Conservation (phyloP, 305 asterid genomes). For the Petunia hybrid region DNA sequence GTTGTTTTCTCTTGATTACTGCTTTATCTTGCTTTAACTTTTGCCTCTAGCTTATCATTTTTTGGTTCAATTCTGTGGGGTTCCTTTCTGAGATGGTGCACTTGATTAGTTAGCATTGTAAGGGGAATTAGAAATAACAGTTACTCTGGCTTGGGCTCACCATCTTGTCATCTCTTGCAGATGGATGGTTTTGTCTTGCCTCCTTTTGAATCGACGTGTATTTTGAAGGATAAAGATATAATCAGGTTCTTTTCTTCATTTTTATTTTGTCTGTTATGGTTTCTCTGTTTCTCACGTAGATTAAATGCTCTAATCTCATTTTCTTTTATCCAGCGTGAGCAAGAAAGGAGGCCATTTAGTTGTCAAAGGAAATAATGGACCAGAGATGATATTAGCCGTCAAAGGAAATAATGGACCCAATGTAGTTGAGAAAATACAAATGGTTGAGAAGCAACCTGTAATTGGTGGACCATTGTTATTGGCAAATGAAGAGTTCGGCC, state of each 20-base stretch:
- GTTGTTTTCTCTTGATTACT: constrained; percentile 13
- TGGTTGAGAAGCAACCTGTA: constrained; percentile 53
- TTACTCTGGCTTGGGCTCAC: not conserved
- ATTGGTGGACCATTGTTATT: constrained; percentile 60
- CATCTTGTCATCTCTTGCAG: constrained; percentile 46
- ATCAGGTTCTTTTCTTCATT: constrained; percentile 56
- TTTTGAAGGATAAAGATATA: constrained; percentile 63
- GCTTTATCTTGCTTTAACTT: constrained; percentile 8
- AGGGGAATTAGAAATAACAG: constrained; percentile 3
- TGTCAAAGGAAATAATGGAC: constrained; percentile 53
- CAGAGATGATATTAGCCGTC: constrained; percentile 45
- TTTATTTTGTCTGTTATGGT: constrained; percentile 16
- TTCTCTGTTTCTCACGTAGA: constrained; percentile 31
- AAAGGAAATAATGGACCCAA: constrained; percentile 51
- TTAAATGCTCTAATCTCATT: constrained; percentile 17
- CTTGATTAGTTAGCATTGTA: not conserved
- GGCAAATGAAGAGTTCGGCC: constrained; percentile 72
- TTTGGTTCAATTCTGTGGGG: constrained; percentile 9
- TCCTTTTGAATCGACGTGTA: constrained; percentile 60
- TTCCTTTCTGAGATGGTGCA: constrained; percentile 3
- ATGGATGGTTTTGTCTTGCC: constrained; percentile 72
- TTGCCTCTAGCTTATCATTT: not conserved
- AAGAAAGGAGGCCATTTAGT: constrained; percentile 56
- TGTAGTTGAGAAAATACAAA: constrained; percentile 51
- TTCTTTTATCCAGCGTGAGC: constrained; percentile 59